Percentiles rank a stretch among this genome's conserved stretches.
These are phyloP conservation scores for Globisporangium perplexum DNA, from an alignment of 352 stramenopile genomes.

Conservation along the genomic window DNA sequence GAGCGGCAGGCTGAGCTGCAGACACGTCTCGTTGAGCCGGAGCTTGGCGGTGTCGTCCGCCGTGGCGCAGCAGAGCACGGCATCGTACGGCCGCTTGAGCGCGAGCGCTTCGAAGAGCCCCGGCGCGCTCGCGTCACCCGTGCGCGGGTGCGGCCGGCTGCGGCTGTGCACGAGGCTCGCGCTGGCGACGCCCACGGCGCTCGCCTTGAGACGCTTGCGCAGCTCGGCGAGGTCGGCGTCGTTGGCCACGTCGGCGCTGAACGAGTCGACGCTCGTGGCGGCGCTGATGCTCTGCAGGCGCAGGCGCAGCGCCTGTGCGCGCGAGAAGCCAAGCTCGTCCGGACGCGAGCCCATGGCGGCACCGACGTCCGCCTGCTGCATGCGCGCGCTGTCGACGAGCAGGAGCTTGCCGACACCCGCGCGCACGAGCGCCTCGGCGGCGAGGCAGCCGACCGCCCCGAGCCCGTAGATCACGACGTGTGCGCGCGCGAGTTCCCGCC, in stretches of 20 bases:
- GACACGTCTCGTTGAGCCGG: constrained; percentile 25
- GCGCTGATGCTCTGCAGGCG: constrained; percentile 23
- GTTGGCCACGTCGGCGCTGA: constrained; percentile 21
- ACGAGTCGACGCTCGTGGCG: constrained; percentile 21
- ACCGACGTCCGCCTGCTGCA: constrained; percentile 22
- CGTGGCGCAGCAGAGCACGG: constrained; percentile 24
- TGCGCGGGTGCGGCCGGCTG: not conserved
- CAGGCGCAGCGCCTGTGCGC: constrained; percentile 27
- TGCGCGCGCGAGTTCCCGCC: constrained; percentile 17
- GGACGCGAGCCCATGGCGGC: constrained; percentile 18
- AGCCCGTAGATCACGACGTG: constrained; percentile 32
- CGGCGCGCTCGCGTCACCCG: not conserved
- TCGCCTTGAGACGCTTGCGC: constrained; percentile 32
- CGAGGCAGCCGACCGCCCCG: constrained; percentile 18
- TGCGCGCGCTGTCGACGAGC: constrained; percentile 25
- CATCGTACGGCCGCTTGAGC: constrained; percentile 33
- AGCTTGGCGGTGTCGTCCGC: constrained; percentile 18
- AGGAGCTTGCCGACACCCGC: constrained; percentile 25
- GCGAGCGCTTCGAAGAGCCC: constrained; percentile 35
- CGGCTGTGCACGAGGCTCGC: not conserved
- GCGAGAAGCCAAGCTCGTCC: constrained; percentile 30
- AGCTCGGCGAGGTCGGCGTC: constrained; percentile 26
- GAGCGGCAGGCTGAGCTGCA: constrained; percentile 41
- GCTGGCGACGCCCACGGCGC: constrained; percentile 13
- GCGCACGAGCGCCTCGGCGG: constrained; percentile 27